These are phyloP conservation scores for Phytophthora sansomeana DNA, from an alignment of 352 stramenopile species.

Conservation along the genomic window DNA sequence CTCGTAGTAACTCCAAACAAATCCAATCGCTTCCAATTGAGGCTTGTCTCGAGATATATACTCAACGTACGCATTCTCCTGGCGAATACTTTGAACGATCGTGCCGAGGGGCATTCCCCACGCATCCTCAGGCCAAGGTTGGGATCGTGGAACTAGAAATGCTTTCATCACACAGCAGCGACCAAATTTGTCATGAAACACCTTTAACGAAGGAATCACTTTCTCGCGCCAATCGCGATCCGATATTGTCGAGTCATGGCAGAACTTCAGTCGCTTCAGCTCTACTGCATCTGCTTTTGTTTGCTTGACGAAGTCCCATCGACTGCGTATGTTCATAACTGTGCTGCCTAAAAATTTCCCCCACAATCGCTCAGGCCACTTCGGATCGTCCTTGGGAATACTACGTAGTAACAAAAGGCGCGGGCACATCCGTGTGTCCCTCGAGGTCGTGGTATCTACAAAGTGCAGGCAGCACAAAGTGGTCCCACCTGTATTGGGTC, in stretches of 20 bases:
- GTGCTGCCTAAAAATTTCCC: constrained; percentile 34
- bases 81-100: not conserved
- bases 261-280: constrained; percentile 43
- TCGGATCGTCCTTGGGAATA: constrained; percentile 7
- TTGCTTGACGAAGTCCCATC: constrained; percentile 32
- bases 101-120: not conserved
- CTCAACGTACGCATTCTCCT: not conserved
- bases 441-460: constrained; percentile 16
- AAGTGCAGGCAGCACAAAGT: constrained; percentile 16
- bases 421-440: constrained; percentile 39
- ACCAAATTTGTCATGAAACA: no score
- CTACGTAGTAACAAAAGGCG: constrained; percentile 26
- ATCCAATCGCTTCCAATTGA: not conserved
- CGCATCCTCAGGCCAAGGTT: not conserved
- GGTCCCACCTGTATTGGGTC: no score
- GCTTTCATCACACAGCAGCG: no score
- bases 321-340: constrained; percentile 39
- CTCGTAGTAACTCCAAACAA: not conserved
- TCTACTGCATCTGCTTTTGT: constrained; percentile 26
- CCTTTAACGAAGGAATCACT: no score
- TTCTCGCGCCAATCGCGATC: no score
- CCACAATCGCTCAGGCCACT: constrained; percentile 35
- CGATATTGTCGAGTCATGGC: constrained; percentile 32
- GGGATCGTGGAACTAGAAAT: no score
- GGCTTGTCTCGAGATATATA: not conserved